A percentile compares a stretch with the other conserved stretches of the same genome.
phyloP scores from a whole-genome alignment of 371 early-diverging fungal genomes.

The Nematocida sp. region DNA sequence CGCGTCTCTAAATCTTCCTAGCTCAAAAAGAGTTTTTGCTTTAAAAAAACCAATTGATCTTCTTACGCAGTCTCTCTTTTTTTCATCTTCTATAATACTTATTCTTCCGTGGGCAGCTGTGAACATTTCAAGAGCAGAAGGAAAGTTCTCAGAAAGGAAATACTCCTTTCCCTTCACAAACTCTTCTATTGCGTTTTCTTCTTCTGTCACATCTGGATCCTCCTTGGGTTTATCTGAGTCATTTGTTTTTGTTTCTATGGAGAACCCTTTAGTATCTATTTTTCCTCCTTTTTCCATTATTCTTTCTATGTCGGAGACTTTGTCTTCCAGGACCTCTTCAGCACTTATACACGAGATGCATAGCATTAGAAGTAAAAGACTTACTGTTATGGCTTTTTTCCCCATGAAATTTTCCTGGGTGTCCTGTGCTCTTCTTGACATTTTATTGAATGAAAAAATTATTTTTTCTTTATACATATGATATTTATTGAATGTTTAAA shows the following conservation, averaged over 20 bases:
- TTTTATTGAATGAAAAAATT: no score
- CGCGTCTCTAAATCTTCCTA: slow-evolving; percentile 13
- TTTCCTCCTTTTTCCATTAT: background rate
- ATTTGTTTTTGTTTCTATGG: no score
- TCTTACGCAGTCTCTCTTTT: background rate
- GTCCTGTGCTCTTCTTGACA: background rate
- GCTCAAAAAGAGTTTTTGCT: slow-evolving; percentile 22
- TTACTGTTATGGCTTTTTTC: background rate
- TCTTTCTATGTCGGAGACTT: background rate
- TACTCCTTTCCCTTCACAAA: slow-evolving; percentile 5
- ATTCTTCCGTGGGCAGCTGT: background rate
- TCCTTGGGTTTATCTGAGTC: no score
- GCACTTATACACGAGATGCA: background rate
- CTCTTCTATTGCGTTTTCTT: background rate
- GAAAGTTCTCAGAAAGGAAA: background rate
- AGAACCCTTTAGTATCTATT: background rate
- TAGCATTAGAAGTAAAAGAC: background rate
- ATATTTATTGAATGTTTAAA: no score
- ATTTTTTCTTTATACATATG: no score
- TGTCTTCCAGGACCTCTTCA: background rate
- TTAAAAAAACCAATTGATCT: background rate
- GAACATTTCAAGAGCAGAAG: background rate
- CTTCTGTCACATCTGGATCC: background rate
- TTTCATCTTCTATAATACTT: background rate
- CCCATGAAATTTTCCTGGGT: background rate